These are phyloP conservation scores for Aspergillus persii DNA, from an alignment of 2,329 filamentous ascomycete species.

Conservation along the genomic window DNA sequence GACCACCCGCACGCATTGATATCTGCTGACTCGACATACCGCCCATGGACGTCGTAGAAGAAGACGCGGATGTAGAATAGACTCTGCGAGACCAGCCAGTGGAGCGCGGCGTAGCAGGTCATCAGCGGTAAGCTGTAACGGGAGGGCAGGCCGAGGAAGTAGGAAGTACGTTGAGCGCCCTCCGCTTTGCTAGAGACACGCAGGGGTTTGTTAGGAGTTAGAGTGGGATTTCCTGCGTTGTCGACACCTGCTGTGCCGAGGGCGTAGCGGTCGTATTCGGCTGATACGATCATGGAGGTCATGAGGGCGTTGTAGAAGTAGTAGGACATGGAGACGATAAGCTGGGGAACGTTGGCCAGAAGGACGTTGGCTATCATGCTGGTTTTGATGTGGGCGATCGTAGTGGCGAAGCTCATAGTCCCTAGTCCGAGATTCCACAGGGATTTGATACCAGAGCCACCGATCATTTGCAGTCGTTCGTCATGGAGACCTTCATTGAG, in stretches of 20 bases:
- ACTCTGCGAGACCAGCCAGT: constrained; percentile 50
- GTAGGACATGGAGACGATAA: constrained; percentile 32
- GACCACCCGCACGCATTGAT: constrained; percentile 3
- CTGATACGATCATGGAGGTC: constrained; percentile 47
- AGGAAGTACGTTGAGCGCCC: constrained; percentile 43
- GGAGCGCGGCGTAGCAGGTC: constrained; percentile 32
- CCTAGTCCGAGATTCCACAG: neutral
- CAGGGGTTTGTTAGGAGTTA: constrained; percentile 41
- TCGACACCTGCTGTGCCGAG: neutral
- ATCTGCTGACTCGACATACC: neutral
- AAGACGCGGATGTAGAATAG: constrained; percentile 40
- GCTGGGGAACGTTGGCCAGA: constrained; percentile 30
- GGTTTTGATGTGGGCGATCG: neutral
- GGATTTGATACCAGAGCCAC: neutral
- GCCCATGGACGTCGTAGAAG: constrained; percentile 12
- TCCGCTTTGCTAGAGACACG: constrained; percentile 40
- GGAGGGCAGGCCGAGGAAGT: constrained; percentile 45
- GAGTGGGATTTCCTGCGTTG: neutral
- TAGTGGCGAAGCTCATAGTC: neutral
- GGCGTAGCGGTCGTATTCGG: constrained; percentile 10
- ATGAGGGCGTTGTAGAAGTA: constrained; percentile 34
- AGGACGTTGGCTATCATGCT: constrained; percentile 5
- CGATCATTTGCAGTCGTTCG: neutral
- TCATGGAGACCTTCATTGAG: neutral
- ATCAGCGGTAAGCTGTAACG: constrained; percentile 31